Conservation (phyloP, 805 yeast genomes). For the Saccharomycopsis capsularis region DNA sequence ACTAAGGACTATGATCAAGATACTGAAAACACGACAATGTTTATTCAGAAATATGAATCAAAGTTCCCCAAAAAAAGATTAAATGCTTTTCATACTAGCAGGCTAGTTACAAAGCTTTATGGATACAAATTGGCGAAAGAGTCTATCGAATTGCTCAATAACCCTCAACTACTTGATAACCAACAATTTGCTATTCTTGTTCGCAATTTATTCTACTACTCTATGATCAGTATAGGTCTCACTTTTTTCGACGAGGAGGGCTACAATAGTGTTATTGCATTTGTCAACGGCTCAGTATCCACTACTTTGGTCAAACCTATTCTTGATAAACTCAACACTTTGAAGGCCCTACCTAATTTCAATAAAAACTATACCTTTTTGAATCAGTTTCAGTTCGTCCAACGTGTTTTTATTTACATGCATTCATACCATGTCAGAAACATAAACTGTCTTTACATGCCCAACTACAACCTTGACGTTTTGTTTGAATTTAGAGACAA, state of each 20-base stretch:
- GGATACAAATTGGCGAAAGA: neutral
- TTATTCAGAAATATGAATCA: neutral
- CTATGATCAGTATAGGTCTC: neutral
- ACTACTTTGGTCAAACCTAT: slow-evolving; percentile 1
- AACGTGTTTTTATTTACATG: slow-evolving; percentile 1
- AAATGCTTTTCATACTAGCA: neutral
- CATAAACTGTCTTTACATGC: neutral
- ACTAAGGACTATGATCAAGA: neutral
- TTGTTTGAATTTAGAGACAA: slow-evolving; percentile 5
- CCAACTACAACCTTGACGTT: neutral
- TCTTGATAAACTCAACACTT: neutral
- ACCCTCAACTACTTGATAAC: neutral
- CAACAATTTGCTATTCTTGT: neutral
- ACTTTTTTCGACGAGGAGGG: neutral
- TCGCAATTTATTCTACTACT: neutral
- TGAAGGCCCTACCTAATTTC: neutral
- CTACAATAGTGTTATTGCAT: neutral
- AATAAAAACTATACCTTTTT: neutral
- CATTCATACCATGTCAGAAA: neutral
- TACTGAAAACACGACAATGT: neutral
- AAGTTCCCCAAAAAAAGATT: neutral
- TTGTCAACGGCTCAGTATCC: slow-evolving; percentile 6
- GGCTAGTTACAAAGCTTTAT: neutral
- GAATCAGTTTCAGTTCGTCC: neutral
- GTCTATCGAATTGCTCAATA: neutral